Percentiles rank a stretch among this genome's conserved stretches.
These are phyloP conservation scores for Musa itinerans DNA, from an alignment of 176 grass and related monocot species.

Conservation along the genomic window DNA sequence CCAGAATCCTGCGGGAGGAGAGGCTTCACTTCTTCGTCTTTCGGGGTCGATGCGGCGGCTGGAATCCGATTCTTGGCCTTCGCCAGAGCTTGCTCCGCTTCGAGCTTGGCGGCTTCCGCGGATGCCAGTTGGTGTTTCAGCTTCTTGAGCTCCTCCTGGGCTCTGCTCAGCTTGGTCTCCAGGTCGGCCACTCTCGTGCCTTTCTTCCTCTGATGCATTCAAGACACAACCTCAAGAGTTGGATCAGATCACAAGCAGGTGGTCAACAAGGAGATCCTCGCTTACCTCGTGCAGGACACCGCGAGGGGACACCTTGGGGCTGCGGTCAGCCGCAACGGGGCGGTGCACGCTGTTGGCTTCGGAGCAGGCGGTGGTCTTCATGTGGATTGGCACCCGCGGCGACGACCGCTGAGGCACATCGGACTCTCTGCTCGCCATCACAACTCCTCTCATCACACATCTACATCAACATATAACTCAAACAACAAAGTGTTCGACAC, in stretches of 20 bases:
- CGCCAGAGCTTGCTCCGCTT: constrained; percentile 38
- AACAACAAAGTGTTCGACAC: neutral
- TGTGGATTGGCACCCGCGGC: constrained; percentile 50
- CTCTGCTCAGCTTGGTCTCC: constrained; percentile 58
- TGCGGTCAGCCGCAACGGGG: constrained; percentile 25
- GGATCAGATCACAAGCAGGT: neutral
- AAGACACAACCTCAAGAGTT: neutral
- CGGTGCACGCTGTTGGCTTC: constrained; percentile 31
- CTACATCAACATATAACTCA: neutral
- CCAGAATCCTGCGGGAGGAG: neutral
- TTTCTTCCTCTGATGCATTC: constrained; percentile 47
- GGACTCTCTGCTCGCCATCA: constrained; percentile 34
- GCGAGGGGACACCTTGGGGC: constrained; percentile 63
- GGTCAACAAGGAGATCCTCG: neutral
- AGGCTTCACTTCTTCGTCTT: constrained; percentile 6
- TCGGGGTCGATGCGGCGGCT: neutral
- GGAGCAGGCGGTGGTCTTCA: constrained; percentile 29
- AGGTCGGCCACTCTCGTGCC: constrained; percentile 43
- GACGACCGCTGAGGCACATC: constrained; percentile 35
- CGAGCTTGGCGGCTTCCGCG: constrained; percentile 52
- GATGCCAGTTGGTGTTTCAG: constrained; percentile 47
- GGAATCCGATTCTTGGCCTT: constrained; percentile 51
- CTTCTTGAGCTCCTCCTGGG: constrained; percentile 46
- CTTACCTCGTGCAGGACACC: constrained; percentile 61
- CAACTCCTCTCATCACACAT: neutral